Base-by-base conservation (phyloP, 2,329 filamentous ascomycete genomes). In the Phialophora expanda region DNA sequence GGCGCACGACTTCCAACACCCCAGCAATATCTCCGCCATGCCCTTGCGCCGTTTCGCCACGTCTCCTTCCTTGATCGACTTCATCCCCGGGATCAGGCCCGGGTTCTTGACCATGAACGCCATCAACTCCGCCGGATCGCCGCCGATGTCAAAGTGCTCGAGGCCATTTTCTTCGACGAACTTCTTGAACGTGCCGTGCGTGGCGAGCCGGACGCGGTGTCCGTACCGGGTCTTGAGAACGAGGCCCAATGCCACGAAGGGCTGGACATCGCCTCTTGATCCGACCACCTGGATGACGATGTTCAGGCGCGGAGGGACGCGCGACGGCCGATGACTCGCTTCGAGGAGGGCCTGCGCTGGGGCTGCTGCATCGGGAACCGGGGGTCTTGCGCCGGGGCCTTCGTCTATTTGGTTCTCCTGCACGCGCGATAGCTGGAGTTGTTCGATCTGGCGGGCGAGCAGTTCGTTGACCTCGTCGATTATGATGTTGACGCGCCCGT, bases 61-160 rank as follows among this genome's bases (percentile, higher is more conserved):
- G 74, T 95, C 92, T 6, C 92, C 92, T 68, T 85, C 90, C 66
- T 87, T 88, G 57, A 96, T 78, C 0, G 90, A 88, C 55, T 93
- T 89, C 65, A 94, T 86, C 0, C 90, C 90, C 1, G 92, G 92
- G 88, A 96, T 92, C 38, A 96, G 80, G 0, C 92, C 91, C 0
- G 92, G 91, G 71, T 95, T 90, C 77, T 93, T 93, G 55, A 95
- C 92, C 92, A 96, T 96, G 73, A 94, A 96, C 2, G 92, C 91
- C 90, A 92, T 93, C 53, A 92, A 80, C 73, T 90, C 86, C 1
- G 87, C 85, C 1, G 90, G 90, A 74, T 93, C 89, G 3, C 90
- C 90, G n/a, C 90, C 89, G 59, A 92, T 90, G 67, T 80, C 85
- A 76, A 90, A 92, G 76, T 92, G 93, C 72, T 93, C 90, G 12